phyloP scores from a whole-genome alignment of 192 early-diverging fungal species.

The Cetraspora pellucida region DNA sequence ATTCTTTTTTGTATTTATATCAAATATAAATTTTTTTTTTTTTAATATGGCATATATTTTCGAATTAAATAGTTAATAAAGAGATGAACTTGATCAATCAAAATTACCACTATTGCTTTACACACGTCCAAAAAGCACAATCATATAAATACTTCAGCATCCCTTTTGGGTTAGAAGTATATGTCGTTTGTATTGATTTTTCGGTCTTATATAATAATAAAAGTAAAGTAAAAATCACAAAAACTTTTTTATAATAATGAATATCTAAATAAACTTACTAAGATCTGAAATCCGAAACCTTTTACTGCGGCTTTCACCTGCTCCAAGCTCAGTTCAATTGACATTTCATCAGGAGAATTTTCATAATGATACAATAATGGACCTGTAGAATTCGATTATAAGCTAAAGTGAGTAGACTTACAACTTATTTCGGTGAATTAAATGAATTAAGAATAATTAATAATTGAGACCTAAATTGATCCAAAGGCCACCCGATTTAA shows the following conservation, averaged over 20 bases:
- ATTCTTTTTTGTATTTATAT: too few species aligned
- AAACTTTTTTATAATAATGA: background rate
- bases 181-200: constrained; percentile 62
- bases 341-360: constrained; percentile 74
- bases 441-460: background rate
- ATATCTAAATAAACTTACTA: constrained; percentile 44
- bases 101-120: constrained; percentile 42
- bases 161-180: constrained; percentile 71
- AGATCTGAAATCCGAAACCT: constrained; percentile 72
- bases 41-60: too few species aligned
- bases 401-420: background rate
- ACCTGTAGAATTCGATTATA: constrained; percentile 40
- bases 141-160: constrained; percentile 89
- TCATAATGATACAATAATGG: constrained; percentile 96
- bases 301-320: constrained; percentile 69
- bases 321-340: constrained; percentile 86
- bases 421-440: background rate
- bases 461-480: constrained; percentile 68
- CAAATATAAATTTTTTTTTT: too few species aligned
- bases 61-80: too few species aligned
- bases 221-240: background rate
- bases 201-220: constrained; percentile 51
- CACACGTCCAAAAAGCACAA: constrained; percentile 69
- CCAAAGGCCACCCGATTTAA: constrained; percentile 82
- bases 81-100: too few species aligned